phyloP scores from a whole-genome alignment of 768 basidiomycete species.

The Termitomyces sp. region DNA sequence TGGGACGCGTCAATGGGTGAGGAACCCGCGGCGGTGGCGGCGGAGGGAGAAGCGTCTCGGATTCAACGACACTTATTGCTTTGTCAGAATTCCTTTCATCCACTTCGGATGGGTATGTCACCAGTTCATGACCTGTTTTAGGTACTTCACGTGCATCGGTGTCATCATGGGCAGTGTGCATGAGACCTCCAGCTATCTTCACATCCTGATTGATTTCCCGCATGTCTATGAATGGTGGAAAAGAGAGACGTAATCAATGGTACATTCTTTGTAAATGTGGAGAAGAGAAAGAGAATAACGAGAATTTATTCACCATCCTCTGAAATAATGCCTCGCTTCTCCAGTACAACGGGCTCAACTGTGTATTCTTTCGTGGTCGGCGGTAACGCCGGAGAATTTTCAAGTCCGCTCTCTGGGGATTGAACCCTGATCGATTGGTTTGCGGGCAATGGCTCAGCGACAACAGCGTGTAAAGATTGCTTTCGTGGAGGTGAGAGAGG shows the following conservation, averaged over 20 bases:
- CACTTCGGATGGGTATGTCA: neutral
- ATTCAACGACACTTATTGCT: slow-evolving; percentile 3
- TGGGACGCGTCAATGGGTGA: slow-evolving; percentile 11
- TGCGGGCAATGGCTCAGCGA: neutral
- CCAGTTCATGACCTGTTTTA: slow-evolving; percentile 9
- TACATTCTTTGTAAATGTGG: slow-evolving; percentile 13
- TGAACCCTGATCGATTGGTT: neutral
- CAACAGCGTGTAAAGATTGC: slow-evolving; percentile 4
- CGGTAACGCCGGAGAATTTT: neutral
- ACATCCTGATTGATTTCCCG: slow-evolving; percentile 5
- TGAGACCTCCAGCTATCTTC: slow-evolving; percentile 3
- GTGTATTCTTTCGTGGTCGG: slow-evolving; percentile 3
- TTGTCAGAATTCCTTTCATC: slow-evolving; percentile 2
- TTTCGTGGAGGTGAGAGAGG: slow-evolving; percentile 6
- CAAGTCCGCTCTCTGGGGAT: neutral
- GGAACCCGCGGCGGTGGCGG: slow-evolving; percentile 13
- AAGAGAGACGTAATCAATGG: slow-evolving; percentile 21
- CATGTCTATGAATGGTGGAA: slow-evolving; percentile 12
- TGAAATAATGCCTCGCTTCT: slow-evolving; percentile 5
- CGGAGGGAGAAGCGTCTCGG: slow-evolving; percentile 4
- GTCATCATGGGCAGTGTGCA: slow-evolving; percentile 8
- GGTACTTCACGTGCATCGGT: slow-evolving; percentile 3
- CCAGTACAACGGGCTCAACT: neutral
- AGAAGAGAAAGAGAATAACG: slow-evolving; percentile 14
- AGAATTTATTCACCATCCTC: slow-evolving; percentile 21